Conservation (phyloP, 202 grass and related monocot species). For the Hordeum pubiflorum region DNA sequence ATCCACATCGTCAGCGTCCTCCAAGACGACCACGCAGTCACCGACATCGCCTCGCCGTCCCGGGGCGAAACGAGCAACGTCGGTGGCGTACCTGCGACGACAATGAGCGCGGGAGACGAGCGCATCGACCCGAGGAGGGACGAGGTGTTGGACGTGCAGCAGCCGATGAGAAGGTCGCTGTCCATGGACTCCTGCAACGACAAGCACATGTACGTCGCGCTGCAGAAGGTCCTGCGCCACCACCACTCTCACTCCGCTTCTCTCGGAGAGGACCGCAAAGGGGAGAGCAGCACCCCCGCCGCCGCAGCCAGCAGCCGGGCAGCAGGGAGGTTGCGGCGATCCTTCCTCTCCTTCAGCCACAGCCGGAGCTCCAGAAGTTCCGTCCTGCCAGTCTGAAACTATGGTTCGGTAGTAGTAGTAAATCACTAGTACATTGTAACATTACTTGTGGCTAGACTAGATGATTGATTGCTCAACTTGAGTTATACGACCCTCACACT, state of each 20-base stretch:
- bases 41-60: not conserved
- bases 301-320: not conserved
- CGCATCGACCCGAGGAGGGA: conserved; percentile 27
- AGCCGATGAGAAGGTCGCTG: conserved; percentile 55
- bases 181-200: conserved; percentile 69
- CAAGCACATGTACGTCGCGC: conserved; percentile 50
- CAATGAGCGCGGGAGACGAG: conserved; percentile 36
- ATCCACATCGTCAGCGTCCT: not conserved
- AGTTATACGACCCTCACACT: not conserved
- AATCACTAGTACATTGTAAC: no score
- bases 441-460: not conserved
- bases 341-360: conserved; percentile 64
- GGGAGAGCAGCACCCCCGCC: not conserved
- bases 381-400: conserved; percentile 34
- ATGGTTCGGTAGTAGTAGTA: not conserved
- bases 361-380: conserved; percentile 38
- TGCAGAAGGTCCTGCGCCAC: conserved; percentile 46
- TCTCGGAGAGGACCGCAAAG: not conserved
- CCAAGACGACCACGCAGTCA: not conserved
- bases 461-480: not conserved
- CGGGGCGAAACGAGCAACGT: not conserved
- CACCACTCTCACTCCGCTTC: conserved; percentile 11
- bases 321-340: conserved; percentile 19
- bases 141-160: conserved; percentile 1
- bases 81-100: not conserved